phyloP scores from a whole-genome alignment of 148 eudicot species.

The Vaccinium myrtillus region DNA sequence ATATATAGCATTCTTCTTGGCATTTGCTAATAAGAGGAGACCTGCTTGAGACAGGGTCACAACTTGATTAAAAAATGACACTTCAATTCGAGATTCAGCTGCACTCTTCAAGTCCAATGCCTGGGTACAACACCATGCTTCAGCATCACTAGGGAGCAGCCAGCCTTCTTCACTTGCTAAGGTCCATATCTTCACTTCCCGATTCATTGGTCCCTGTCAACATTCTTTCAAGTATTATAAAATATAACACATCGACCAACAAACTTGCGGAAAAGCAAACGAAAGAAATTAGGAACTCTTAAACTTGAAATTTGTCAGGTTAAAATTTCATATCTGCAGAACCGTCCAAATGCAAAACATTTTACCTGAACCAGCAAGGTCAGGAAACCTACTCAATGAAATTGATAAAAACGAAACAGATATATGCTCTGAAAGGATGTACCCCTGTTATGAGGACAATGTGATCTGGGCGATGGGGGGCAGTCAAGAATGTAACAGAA shows the following conservation, averaged over 20 bases:
- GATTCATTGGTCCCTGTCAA: constrained; percentile 80
- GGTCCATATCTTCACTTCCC: constrained; percentile 88
- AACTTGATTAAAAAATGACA: constrained; percentile 91
- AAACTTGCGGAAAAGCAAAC: background rate
- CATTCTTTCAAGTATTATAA: constrained; percentile 5
- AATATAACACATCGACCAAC: background rate
- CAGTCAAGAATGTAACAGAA: constrained; percentile 81
- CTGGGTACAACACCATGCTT: constrained; percentile 90
- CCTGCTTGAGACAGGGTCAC: constrained; percentile 83
- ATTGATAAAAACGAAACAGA: background rate
- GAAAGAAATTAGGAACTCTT: background rate
- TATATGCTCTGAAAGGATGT: constrained; percentile 22
- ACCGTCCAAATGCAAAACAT: background rate
- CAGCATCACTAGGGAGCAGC: constrained; percentile 96
- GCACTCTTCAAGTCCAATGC: constrained; percentile 84
- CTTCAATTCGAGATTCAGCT: constrained; percentile 56
- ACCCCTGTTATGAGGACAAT: constrained; percentile 90
- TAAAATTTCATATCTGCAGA: background rate
- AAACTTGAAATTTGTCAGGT: background rate
- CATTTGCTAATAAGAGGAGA: constrained; percentile 88
- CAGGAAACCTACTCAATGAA: constrained; percentile 1
- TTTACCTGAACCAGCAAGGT: constrained; percentile 6
- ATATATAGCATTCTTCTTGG: constrained; percentile 95
- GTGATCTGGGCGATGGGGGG: constrained; percentile 91
- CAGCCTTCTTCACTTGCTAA: constrained; percentile 96